phyloP scores from a whole-genome alignment of 2,329 filamentous ascomycete genomes.

The Colletotrichum nymphaeae region DNA sequence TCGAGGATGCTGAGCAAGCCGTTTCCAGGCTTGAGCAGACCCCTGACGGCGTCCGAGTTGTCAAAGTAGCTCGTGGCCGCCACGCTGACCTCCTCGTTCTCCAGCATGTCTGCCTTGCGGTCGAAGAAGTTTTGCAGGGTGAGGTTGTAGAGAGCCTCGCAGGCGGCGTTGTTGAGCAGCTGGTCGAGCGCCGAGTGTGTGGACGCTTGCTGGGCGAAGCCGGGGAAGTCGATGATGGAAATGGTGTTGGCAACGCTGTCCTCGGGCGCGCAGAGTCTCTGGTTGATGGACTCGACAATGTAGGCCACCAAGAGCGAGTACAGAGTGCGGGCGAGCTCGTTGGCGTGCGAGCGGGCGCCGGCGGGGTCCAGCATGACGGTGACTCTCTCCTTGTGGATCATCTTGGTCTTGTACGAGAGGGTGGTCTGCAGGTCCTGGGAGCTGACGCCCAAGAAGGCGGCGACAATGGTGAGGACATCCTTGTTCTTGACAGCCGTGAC shows the following conservation, averaged over 20 bases:
- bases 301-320: constrained; percentile 96
- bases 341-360: constrained; percentile 90
- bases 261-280: constrained; percentile 86
- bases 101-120: constrained; percentile 89
- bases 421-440: constrained; percentile 86
- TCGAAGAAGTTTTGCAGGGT: constrained; percentile 97
- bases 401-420: constrained; percentile 96
- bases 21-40: constrained; percentile 91
- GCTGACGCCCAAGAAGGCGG: constrained; percentile 92
- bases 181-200: constrained; percentile 91
- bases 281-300: constrained; percentile 92
- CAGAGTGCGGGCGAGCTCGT: constrained; percentile 91
- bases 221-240: constrained; percentile 95
- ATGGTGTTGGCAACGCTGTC: constrained; percentile 93
- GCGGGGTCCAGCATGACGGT: constrained; percentile 97
- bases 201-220: constrained; percentile 86
- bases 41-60: constrained; percentile 93
- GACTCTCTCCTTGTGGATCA: constrained; percentile 94
- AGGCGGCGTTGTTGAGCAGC: constrained; percentile 92
- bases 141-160: constrained; percentile 91
- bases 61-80: constrained; percentile 97
- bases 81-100: constrained; percentile 92
- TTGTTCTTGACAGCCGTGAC: constrained; percentile 93
- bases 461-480: constrained; percentile 85
- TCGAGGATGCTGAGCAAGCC: constrained; percentile 94